A percentile compares a stretch with the other conserved stretches of the same genome.
Evolutionary conservation across 2,329 filamentous ascomycete species (phyloP).

Genomic region (Pyrenophora graminea): DNA sequence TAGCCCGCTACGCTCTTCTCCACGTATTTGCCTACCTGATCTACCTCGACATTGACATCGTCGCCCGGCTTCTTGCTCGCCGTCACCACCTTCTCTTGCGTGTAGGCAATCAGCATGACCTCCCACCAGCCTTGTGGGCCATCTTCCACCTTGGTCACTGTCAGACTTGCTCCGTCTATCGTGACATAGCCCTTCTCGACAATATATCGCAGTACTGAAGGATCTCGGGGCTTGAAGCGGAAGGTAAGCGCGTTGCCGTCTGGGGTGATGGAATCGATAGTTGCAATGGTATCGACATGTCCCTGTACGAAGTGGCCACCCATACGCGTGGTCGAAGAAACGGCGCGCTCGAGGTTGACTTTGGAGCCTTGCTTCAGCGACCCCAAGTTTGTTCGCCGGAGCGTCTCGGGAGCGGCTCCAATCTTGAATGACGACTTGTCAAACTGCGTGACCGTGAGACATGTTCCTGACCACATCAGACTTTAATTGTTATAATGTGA

Average conservation of each 20-base stretch:
- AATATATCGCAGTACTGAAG: constrained; percentile 76
- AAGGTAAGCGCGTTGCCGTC: constrained; percentile 93
- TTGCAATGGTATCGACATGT: constrained; percentile 89
- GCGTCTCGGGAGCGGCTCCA: constrained; percentile 91
- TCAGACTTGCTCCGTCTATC: constrained; percentile 92
- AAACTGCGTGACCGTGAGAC: constrained; percentile 86
- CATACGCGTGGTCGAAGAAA: constrained; percentile 90
- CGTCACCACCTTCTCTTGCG: constrained; percentile 87
- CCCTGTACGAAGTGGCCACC: constrained; percentile 98
- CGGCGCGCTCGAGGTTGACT: constrained; percentile 93
- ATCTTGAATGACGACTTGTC: constrained; percentile 74
- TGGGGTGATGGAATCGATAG: constrained; percentile 70
- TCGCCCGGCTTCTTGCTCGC: constrained; percentile 79
- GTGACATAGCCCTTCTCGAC: constrained; percentile 97
- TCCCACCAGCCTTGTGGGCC: constrained; percentile 80
- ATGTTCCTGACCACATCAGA: constrained; percentile 63
- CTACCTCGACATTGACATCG: constrained; percentile 88
- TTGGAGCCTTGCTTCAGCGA: constrained; percentile 65
- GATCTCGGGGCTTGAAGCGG: constrained; percentile 73
- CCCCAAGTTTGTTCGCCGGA: constrained; percentile 94
- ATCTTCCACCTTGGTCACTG: constrained; percentile 85
- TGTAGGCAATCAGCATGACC: constrained; percentile 97
- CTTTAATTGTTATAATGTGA: not conserved
- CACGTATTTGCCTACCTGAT: constrained; percentile 83
- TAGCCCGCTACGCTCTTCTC: constrained; percentile 88